phyloP scores from a whole-genome alignment of 108 stramenopile species.

The Cyclotella cryptica region DNA sequence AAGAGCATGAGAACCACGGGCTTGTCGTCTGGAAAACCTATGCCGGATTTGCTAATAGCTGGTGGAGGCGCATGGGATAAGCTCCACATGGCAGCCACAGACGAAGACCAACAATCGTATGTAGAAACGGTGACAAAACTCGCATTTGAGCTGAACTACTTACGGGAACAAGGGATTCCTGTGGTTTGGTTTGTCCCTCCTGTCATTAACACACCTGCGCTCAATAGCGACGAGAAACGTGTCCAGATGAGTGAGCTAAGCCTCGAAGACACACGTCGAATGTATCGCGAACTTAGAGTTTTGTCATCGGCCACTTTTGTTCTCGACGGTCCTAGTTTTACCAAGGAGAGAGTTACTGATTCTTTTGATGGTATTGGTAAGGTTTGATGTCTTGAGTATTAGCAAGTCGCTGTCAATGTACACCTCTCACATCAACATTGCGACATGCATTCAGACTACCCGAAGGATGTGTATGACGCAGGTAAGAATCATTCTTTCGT shows the following conservation, averaged over 20 bases:
- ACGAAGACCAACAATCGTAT: constrained; percentile 53
- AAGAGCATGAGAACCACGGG: constrained; percentile 31
- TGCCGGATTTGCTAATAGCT: constrained; percentile 45
- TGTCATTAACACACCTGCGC: constrained; percentile 49
- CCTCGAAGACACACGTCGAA: constrained; percentile 45
- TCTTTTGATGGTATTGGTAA: constrained; percentile 63
- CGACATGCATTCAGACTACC: too few species aligned
- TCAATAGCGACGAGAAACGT: constrained; percentile 60
- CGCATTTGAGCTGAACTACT: constrained; percentile 35
- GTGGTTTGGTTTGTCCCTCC: constrained; percentile 60
- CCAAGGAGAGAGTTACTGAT: constrained; percentile 38
- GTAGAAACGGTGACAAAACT: constrained; percentile 36
- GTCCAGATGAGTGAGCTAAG: constrained; percentile 57
- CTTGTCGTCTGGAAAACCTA: background rate
- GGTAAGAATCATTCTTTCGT: too few species aligned
- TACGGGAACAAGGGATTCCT: constrained; percentile 20
- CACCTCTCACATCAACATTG: too few species aligned
- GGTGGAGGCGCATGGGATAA: constrained; percentile 54
- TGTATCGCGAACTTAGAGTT: constrained; percentile 47
- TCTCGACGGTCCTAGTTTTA: constrained; percentile 55
- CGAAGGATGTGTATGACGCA: constrained; percentile 55
- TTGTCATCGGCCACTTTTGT: constrained; percentile 42
- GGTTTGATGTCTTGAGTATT: too few species aligned
- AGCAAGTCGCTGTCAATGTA: too few species aligned
- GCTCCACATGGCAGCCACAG: constrained; percentile 54